A percentile compares a stretch with the other conserved stretches of the same genome.
These are phyloP conservation scores for Hypoxylon sp. DNA, from an alignment of 2,329 filamentous ascomycete species.

Conservation along the genomic window DNA sequence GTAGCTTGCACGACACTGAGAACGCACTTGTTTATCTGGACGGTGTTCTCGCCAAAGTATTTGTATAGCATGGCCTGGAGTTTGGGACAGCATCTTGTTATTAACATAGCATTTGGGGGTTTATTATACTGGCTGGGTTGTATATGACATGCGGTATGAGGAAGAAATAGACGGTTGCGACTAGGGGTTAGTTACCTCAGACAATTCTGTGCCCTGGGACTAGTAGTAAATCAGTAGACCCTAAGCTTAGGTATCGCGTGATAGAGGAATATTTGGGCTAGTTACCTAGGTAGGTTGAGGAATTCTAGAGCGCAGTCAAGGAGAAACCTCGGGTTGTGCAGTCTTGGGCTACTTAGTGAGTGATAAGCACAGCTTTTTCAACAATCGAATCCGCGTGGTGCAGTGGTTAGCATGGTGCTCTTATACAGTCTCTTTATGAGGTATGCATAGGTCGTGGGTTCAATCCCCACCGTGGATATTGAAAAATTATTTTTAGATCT, in stretches of 20 bases:
- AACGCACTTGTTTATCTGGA: conserved; percentile 97
- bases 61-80: conserved; percentile 93
- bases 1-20: conserved; percentile 84
- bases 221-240: background rate
- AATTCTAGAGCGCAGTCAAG: background rate
- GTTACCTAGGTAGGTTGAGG: background rate
- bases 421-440: conserved; percentile 39
- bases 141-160: conserved; percentile 18
- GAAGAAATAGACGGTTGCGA: background rate
- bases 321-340: background rate
- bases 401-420: conserved; percentile 41
- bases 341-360: background rate
- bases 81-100: conserved; percentile 79
- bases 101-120: conserved; percentile 75
- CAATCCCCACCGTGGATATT: conserved; percentile 34
- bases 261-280: background rate
- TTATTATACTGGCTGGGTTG: conserved; percentile 66
- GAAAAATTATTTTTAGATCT: conserved; percentile 1
- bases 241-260: background rate
- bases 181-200: background rate
- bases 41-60: conserved; percentile 97
- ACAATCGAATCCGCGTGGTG: conserved; percentile 14
- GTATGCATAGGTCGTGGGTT: conserved; percentile 42
- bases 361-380: background rate
- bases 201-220: background rate